Evolutionary conservation across 1,284 basidiomycete species (phyloP), one percentile per base, ranked within the genome.

Genomic region (Trametes polyzona): DNA sequence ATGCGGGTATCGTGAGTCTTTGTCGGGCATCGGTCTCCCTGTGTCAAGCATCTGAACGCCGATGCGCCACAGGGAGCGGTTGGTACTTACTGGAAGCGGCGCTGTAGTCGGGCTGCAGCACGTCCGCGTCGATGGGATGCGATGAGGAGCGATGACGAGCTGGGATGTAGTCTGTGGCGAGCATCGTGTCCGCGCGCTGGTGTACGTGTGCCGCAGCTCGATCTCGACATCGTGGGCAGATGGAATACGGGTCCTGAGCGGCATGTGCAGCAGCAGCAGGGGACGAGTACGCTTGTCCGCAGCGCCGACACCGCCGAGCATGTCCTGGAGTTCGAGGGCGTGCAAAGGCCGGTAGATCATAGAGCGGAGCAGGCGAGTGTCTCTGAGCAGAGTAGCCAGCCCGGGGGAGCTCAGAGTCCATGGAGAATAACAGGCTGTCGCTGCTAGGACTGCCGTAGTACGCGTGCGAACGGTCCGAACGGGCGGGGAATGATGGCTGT

Each of bases 381-480:
- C n/a, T n/a, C 7, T 23, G 17, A 3, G 10, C 23, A 26, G 41
- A 29, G 14, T 42, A 29, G 8, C 49, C 41, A 21, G 29, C 35
- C 23, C 30, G 4, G 16, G n/a, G 19, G 3, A 30, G 35, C 12
- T 61, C 59, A 10, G 58, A 35, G 17, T 64, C 63, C 58, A 65
- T 60, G 7, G 56, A 29, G 47, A 62, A 65, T 29, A 65, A 40
- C 6, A 62, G 61, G 40, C 59, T 59, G n/a, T 56, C 58, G 41
- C 24, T 43, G 47, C 50, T 57, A 17, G 55, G 24, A 6, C 49
- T 55, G 33, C n/a, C 41, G 24, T 29, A n/a, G 16, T 29, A 21
- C 16, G 11, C 23, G 44, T 33, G 40, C 9, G 46, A 42, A 29
- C 29, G 10, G 44, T 41, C 47, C 16, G 61, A 54, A 14, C 55